phyloP scores from a whole-genome alignment of 2,329 filamentous ascomycete species.

The Bisporella sp. region DNA sequence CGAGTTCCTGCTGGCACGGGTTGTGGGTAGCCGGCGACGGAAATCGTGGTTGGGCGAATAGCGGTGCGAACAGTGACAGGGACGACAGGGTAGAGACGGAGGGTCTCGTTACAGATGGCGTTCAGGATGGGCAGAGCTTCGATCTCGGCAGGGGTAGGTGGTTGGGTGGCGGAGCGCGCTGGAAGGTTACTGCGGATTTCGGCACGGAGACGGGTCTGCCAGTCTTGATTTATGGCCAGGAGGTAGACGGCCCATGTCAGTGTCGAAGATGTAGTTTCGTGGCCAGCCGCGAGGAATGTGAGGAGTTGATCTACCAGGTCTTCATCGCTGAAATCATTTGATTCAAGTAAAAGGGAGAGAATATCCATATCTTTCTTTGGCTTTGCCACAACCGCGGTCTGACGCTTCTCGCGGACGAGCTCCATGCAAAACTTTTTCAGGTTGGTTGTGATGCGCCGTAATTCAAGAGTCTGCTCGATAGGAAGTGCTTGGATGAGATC shows the following conservation, averaged over 20 bases:
- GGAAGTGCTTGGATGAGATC: too few relatives aligned
- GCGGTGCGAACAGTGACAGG: slow-evolving; percentile 57
- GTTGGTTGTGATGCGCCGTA: too few relatives aligned
- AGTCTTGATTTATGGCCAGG: slow-evolving; percentile 49
- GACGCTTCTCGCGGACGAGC: too few relatives aligned
- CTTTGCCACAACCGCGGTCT: too few relatives aligned
- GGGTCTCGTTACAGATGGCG: slow-evolving; percentile 58
- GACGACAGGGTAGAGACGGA: slow-evolving; percentile 62
- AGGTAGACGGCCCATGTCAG: slow-evolving; percentile 64
- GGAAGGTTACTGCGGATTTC: slow-evolving; percentile 46
- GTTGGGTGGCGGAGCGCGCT: slow-evolving; percentile 15
- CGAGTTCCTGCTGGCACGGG: slow-evolving; percentile 35
- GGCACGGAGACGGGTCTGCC: slow-evolving; percentile 51
- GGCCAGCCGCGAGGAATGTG: slow-evolving; percentile 76
- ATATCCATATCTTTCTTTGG: too few relatives aligned
- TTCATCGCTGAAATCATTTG: too few relatives aligned
- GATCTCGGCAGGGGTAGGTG: slow-evolving; percentile 42
- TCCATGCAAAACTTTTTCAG: too few relatives aligned
- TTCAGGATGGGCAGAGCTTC: slow-evolving; percentile 61
- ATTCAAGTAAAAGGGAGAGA: too few relatives aligned
- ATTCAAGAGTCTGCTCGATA: too few relatives aligned
- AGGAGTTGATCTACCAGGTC: slow-evolving; percentile 65
- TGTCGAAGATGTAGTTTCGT: slow-evolving; percentile 70
- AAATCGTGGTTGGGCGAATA: slow-evolving; percentile 43
- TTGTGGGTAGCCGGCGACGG: slow-evolving; percentile 31